Evolutionary conservation across 139 green algal species (phyloP).

Genomic region (Volvox reticuliferus): DNA sequence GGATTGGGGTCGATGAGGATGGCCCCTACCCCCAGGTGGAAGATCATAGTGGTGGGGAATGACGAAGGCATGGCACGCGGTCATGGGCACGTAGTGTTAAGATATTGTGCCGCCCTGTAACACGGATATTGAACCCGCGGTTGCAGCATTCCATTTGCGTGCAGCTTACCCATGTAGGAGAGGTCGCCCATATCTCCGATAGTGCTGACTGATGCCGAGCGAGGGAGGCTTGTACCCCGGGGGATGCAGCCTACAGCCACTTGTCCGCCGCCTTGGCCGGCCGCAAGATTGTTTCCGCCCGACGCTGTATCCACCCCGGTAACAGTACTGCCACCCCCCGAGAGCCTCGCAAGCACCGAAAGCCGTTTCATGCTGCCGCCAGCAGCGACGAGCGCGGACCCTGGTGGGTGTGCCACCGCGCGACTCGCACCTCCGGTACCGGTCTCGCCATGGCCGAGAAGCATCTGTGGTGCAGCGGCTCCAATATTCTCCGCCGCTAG

Average conservation of each 20-base stretch:
- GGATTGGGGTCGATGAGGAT: too few relatives aligned
- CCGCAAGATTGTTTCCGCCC: too few relatives aligned
- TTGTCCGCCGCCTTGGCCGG: neutral
- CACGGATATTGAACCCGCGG: too few relatives aligned
- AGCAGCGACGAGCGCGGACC: neutral
- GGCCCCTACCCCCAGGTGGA: too few relatives aligned
- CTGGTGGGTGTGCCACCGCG: neutral
- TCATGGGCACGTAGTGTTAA: too few relatives aligned
- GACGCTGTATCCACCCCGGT: neutral
- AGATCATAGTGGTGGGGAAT: too few relatives aligned
- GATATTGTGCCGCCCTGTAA: too few relatives aligned
- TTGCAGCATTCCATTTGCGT: too few relatives aligned
- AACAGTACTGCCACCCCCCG: neutral
- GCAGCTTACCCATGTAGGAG: constrained; percentile 10
- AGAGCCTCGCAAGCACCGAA: neutral
- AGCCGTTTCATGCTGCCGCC: neutral
- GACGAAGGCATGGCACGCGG: too few relatives aligned
- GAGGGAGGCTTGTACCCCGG: neutral
- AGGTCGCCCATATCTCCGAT: constrained; percentile 23
- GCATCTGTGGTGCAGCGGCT: neutral
- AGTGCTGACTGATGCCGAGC: constrained; percentile 31
- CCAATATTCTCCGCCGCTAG: neutral
- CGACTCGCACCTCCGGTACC: neutral
- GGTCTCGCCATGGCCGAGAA: neutral
- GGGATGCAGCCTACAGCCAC: neutral